These are phyloP conservation scores for Leonotis leonurus DNA, from an alignment of 257 asterid species.

Conservation along the genomic window DNA sequence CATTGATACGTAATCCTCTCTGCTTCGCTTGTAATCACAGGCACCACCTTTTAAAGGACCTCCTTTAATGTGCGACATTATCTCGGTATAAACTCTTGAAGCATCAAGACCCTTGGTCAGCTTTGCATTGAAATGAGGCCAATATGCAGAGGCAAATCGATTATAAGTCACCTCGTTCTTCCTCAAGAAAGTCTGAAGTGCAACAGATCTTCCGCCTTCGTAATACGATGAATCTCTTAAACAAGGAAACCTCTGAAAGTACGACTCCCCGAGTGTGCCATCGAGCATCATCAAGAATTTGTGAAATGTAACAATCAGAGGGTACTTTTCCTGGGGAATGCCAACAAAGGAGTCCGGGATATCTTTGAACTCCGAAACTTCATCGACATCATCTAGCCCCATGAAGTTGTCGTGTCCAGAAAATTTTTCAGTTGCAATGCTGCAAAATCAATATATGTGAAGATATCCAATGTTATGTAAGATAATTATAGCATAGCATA, in stretches of 20 bases:
- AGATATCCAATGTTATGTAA: neutral
- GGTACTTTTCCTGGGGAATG: constrained; percentile 38
- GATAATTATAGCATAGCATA: neutral
- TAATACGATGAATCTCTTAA: constrained; percentile 6
- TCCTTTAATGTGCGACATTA: constrained; percentile 63
- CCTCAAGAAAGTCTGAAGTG: constrained; percentile 39
- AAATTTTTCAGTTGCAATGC: constrained; percentile 32
- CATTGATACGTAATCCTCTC: constrained; percentile 33
- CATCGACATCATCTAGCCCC: constrained; percentile 43
- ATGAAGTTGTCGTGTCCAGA: constrained; percentile 9
- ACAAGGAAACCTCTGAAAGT: constrained; percentile 39
- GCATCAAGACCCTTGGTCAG: constrained; percentile 43
- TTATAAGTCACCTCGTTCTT: constrained; percentile 58
- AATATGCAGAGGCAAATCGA: constrained; percentile 38
- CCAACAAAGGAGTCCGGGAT: constrained; percentile 48
- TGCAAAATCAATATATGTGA: too few species aligned
- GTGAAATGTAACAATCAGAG: constrained; percentile 56
- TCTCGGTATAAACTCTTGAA: constrained; percentile 51
- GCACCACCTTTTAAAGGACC: constrained; percentile 27
- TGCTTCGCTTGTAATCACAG: constrained; percentile 28
- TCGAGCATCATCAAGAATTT: constrained; percentile 72
- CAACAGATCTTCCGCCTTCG: constrained; percentile 30
- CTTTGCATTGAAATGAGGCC: constrained; percentile 47
- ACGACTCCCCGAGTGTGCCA: constrained; percentile 46
- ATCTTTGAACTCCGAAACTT: constrained; percentile 33